These are phyloP conservation scores for Solanum bulbocastanum DNA, from an alignment of 257 asterid genomes.

Conservation along the genomic window DNA sequence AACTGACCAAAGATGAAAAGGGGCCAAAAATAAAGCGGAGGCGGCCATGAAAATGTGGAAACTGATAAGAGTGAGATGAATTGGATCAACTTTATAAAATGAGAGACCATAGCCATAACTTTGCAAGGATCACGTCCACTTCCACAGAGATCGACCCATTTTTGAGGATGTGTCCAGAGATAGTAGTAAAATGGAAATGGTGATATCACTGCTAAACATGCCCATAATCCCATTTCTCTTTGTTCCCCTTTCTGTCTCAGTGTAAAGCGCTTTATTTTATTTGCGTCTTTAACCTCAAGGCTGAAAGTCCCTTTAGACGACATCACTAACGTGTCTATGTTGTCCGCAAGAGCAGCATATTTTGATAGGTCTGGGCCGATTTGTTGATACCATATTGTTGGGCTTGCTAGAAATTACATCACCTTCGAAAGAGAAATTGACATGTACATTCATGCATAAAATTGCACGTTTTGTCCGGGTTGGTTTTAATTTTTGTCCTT, in stretches of 20 bases:
- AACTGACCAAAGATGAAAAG: slow-evolving; percentile 76
- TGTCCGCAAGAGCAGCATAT: neutral
- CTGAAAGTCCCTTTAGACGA: neutral
- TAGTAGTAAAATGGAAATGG: slow-evolving; percentile 86
- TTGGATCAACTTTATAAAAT: slow-evolving; percentile 62
- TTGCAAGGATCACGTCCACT: slow-evolving; percentile 59
- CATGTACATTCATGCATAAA: too few relatives aligned
- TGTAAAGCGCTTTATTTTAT: neutral
- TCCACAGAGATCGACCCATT: slow-evolving; percentile 84
- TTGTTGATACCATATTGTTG: neutral
- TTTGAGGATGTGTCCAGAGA: slow-evolving; percentile 74
- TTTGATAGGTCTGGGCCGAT: neutral
- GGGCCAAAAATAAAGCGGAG: slow-evolving; percentile 81
- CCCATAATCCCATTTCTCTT: slow-evolving; percentile 49
- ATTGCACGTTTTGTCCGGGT: neutral
- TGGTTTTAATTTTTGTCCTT: too few relatives aligned
- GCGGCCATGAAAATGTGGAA: slow-evolving; percentile 82
- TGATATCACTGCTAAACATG: slow-evolving; percentile 60
- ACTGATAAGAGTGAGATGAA: slow-evolving; percentile 55
- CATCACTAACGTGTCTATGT: neutral
- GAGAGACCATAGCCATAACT: slow-evolving; percentile 67
- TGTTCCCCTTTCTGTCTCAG: neutral
- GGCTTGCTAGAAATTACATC: neutral
- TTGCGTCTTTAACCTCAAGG: neutral
- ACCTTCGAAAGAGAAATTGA: neutral